phyloP scores from a whole-genome alignment of 192 early-diverging fungal genomes.

The Physocladia obscura region DNA sequence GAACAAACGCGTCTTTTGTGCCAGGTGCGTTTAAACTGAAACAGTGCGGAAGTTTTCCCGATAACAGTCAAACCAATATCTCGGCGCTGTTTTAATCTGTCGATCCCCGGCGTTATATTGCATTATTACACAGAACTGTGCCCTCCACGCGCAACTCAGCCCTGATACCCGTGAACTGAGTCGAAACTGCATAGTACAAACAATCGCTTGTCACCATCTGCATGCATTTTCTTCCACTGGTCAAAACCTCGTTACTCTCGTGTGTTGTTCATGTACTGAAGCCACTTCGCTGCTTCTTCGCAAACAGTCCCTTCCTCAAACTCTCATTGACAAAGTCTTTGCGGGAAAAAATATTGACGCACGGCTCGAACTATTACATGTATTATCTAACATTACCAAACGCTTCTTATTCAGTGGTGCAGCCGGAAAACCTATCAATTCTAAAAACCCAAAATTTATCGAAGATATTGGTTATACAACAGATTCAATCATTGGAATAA shows the following conservation, averaged over 20 bases:
- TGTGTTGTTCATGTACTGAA: background rate
- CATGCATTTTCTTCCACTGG: background rate
- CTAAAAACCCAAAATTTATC: constrained; percentile 1
- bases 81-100: background rate
- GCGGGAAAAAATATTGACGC: background rate
- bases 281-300: background rate
- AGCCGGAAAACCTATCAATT: constrained; percentile 3
- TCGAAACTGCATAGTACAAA: background rate
- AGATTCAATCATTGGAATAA: background rate
- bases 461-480: background rate
- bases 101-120: background rate
- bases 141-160: background rate
- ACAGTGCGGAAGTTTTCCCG: background rate
- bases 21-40: background rate
- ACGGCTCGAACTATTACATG: background rate
- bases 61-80: background rate
- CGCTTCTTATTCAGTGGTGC: background rate
- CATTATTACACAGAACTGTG: background rate
- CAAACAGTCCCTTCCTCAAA: background rate
- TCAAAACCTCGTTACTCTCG: background rate
- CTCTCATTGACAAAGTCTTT: background rate
- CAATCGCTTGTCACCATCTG: background rate
- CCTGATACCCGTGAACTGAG: background rate
- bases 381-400: background rate
- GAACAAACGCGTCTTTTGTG: background rate